Conservation (phyloP, 768 basidiomycete species). For the Termitomyces sp. region DNA sequence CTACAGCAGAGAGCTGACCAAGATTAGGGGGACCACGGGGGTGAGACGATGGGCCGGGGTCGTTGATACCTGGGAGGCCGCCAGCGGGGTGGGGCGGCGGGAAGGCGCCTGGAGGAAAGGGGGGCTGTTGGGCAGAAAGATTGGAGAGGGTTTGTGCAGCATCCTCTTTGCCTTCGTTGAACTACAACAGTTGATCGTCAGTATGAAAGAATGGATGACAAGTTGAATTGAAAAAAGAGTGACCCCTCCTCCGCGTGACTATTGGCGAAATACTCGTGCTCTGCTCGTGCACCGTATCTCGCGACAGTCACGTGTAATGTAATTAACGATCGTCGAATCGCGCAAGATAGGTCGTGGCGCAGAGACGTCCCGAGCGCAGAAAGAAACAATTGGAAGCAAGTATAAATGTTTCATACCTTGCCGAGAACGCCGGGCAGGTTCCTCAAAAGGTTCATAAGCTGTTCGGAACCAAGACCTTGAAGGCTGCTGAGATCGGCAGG, state of each 20-base stretch:
- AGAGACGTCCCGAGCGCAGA: neutral
- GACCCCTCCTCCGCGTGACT: slow-evolving; percentile 34
- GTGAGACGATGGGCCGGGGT: slow-evolving; percentile 72
- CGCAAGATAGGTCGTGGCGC: slow-evolving; percentile 7
- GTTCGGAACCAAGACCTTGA: slow-evolving; percentile 37
- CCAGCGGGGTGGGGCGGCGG: slow-evolving; percentile 23
- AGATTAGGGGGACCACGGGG: slow-evolving; percentile 65
- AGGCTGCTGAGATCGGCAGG: slow-evolving; percentile 29
- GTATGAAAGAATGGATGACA: neutral
- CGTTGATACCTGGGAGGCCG: slow-evolving; percentile 52
- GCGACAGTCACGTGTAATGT: slow-evolving; percentile 35
- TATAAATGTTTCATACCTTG: slow-evolving; percentile 42
- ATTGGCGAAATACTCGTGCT: slow-evolving; percentile 30
- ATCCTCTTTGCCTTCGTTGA: slow-evolving; percentile 56
- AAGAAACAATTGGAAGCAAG: neutral
- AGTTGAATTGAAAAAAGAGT: neutral
- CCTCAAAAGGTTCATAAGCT: slow-evolving; percentile 59
- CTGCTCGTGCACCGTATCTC: slow-evolving; percentile 21
- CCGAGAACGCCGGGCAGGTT: slow-evolving; percentile 50
- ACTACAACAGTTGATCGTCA: slow-evolving; percentile 22
- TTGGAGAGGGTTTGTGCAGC: slow-evolving; percentile 57
- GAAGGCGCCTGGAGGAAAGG: slow-evolving; percentile 26
- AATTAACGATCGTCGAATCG: slow-evolving; percentile 21
- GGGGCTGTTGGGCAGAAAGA: slow-evolving; percentile 40
- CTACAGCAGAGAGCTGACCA: slow-evolving; percentile 54